phyloP scores from a whole-genome alignment of 148 eudicot genomes.

The Heliamphora exappendiculata region DNA sequence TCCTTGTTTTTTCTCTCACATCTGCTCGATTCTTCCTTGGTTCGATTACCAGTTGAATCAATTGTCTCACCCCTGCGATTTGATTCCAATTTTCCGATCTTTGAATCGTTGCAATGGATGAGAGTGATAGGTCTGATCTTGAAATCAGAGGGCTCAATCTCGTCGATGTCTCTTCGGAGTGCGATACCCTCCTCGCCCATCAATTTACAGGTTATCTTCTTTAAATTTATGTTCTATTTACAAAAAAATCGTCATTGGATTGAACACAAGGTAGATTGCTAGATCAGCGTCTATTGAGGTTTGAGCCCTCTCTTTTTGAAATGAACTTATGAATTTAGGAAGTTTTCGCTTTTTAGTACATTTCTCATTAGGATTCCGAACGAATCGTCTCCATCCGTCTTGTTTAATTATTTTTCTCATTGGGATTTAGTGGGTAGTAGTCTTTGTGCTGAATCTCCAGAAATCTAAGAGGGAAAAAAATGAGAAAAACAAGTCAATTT shows the following conservation, averaged over 20 bases:
- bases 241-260: not conserved
- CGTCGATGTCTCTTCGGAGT: constrained; percentile 1
- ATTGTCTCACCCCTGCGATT: not conserved
- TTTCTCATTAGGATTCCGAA: not conserved
- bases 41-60: not conserved
- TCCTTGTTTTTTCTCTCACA: too few relatives aligned
- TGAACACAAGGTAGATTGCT: not conserved
- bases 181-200: not conserved
- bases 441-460: not conserved
- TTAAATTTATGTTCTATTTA: not conserved
- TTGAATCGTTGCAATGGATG: constrained; percentile 9
- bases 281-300: not conserved
- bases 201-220: constrained; percentile 7
- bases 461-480: not conserved
- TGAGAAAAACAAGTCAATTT: not conserved
- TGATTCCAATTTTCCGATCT: not conserved
- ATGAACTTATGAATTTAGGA: not conserved
- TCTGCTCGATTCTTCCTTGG: not conserved
- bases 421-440: not conserved
- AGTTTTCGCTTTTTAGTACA: not conserved
- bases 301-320: not conserved
- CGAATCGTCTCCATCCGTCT: not conserved
- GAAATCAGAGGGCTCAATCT: not conserved
- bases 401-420: not conserved
- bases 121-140: not conserved